phyloP scores from a whole-genome alignment of 116 monocot species.

The Posidonia oceanica region DNA sequence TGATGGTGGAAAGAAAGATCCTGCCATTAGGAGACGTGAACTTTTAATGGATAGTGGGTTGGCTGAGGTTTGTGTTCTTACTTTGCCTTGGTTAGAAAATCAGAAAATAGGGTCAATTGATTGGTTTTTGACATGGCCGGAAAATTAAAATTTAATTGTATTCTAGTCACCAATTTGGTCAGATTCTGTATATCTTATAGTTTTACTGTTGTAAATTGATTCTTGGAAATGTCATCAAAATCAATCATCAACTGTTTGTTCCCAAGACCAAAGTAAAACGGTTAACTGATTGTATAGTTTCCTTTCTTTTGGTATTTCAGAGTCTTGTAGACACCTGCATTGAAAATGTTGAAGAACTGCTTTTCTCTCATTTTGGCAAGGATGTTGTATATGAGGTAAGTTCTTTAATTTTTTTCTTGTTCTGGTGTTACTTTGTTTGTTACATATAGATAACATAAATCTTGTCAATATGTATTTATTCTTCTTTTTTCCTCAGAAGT shows the following conservation, averaged over 20 bases:
- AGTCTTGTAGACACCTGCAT: conserved; percentile 50
- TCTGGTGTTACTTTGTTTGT: conserved; percentile 6
- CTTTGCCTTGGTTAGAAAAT: neutral
- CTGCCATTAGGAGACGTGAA: conserved; percentile 54
- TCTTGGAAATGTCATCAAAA: no score
- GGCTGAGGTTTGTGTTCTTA: conserved; percentile 45
- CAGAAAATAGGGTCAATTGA: neutral
- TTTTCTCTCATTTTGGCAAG: conserved; percentile 72
- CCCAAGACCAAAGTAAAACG: no score
- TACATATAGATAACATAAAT: neutral
- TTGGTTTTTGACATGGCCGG: no score
- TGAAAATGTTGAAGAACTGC: conserved; percentile 45
- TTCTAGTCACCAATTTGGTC: no score
- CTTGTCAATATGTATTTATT: no score
- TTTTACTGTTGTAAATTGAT: no score
- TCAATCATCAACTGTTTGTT: no score
- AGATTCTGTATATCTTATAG: no score
- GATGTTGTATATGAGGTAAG: conserved; percentile 83
- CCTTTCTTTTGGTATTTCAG: conserved; percentile 23
- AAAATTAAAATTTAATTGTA: no score
- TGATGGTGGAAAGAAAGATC: conserved; percentile 69
- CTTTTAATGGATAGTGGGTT: conserved; percentile 72
- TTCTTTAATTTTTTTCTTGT: neutral
- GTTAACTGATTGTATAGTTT: neutral
- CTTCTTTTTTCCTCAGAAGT: no score